Conservation (phyloP, 2,329 filamentous ascomycete genomes). For the Graphilbum fragrans region DNA sequence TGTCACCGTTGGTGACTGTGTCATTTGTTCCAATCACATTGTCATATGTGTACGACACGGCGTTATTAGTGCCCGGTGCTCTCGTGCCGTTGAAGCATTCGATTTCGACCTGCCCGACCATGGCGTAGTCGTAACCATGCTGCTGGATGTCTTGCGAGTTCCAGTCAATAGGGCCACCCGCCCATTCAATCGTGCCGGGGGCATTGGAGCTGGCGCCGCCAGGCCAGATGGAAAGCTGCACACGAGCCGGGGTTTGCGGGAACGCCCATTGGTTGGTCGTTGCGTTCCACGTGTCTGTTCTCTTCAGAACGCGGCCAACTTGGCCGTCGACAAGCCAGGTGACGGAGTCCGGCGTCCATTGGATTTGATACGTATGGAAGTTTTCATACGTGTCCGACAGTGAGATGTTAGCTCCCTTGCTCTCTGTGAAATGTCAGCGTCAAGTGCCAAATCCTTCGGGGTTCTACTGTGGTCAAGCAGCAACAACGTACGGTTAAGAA, state of each 20-base stretch:
- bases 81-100: slow-evolving; percentile 63
- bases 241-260: slow-evolving; percentile 81
- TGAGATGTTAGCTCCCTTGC: slow-evolving; percentile 61
- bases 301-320: slow-evolving; percentile 60
- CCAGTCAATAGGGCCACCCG: slow-evolving; percentile 86
- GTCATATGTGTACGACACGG: slow-evolving; percentile 66
- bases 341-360: slow-evolving; percentile 80
- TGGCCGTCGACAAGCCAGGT: slow-evolving; percentile 81
- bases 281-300: slow-evolving; percentile 73
- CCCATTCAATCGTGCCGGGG: slow-evolving; percentile 80
- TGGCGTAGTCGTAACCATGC: slow-evolving; percentile 81
- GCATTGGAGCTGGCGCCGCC: slow-evolving; percentile 71
- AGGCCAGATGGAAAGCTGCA: slow-evolving; percentile 94
- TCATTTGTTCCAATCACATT: slow-evolving; percentile 55
- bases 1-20: slow-evolving; percentile 64
- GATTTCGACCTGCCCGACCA: slow-evolving; percentile 64
- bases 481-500: slow-evolving; percentile 83
- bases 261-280: slow-evolving; percentile 73
- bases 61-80: slow-evolving; percentile 54
- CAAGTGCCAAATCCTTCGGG: too few species aligned
- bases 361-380: slow-evolving; percentile 83
- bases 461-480: too few species aligned
- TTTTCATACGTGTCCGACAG: slow-evolving; percentile 60
- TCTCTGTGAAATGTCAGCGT: slow-evolving; percentile 41
- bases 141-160: slow-evolving; percentile 62